Conservation (phyloP, 2,329 filamentous ascomycete species). For the Pleoardoris graminearum region DNA sequence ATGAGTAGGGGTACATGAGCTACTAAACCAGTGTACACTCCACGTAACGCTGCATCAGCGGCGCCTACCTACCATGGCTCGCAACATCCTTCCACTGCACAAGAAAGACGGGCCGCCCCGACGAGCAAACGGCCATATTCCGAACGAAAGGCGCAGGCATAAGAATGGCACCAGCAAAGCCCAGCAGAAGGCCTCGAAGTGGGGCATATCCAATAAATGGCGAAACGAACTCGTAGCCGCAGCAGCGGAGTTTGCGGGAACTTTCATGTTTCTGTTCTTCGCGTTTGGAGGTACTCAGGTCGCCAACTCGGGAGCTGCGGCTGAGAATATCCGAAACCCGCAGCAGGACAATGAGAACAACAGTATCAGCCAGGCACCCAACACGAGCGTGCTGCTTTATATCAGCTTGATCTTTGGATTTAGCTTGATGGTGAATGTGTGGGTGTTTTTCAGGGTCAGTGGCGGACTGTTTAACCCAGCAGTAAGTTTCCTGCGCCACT, state of each 20-base stretch:
- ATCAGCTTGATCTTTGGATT: constrained; percentile 46
- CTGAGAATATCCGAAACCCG: constrained; percentile 18
- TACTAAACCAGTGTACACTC: neutral
- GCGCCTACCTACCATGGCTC: constrained; percentile 1
- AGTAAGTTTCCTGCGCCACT: too few species aligned
- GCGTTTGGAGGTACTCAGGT: constrained; percentile 46
- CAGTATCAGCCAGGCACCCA: constrained; percentile 37
- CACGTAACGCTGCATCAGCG: neutral
- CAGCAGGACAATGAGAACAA: constrained; percentile 25
- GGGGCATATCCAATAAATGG: constrained; percentile 25
- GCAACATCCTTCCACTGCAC: constrained; percentile 10
- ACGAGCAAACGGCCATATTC: constrained; percentile 4
- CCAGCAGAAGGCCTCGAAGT: neutral
- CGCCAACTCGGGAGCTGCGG: constrained; percentile 38
- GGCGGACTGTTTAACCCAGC: constrained; percentile 48
- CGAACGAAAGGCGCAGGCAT: neutral
- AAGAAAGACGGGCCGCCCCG: constrained; percentile 3
- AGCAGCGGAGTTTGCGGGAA: constrained; percentile 44
- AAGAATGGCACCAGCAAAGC: neutral
- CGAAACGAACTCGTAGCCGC: constrained; percentile 43
- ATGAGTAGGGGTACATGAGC: neutral
- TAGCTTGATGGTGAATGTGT: constrained; percentile 45
- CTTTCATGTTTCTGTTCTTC: constrained; percentile 48
- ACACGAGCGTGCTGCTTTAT: constrained; percentile 41
- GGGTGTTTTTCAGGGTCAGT: constrained; percentile 46